A percentile compares a stretch with the other conserved stretches of the same genome.
Evolutionary conservation across 140 eudicot species (phyloP).

Genomic region (Anethum foeniculum): DNA sequence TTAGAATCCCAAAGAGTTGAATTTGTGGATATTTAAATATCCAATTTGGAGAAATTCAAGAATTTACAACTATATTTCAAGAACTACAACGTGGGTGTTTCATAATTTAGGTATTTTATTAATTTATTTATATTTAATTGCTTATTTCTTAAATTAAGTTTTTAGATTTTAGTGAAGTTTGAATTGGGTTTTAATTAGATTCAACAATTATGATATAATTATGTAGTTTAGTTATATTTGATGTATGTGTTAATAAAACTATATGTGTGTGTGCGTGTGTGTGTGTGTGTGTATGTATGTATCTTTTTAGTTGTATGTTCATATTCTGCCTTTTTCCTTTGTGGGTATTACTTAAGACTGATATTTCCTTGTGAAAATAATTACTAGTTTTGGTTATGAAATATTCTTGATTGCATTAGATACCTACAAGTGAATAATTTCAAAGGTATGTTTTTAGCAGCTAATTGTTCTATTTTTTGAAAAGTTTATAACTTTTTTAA

Average conservation of each 20-base stretch:
- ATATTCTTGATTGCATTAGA: neutral
- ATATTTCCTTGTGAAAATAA: neutral
- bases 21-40: neutral
- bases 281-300: too few species aligned
- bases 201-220: neutral
- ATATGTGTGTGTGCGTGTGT: neutral
- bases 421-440: neutral
- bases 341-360: neutral
- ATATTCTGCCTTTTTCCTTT: neutral
- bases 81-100: constrained; percentile 1
- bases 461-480: neutral
- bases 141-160: neutral
- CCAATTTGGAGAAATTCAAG: neutral
- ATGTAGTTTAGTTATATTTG: neutral
- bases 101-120: neutral
- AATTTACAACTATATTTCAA: neutral
- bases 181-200: neutral
- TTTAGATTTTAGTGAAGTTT: neutral
- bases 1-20: neutral
- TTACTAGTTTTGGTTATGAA: neutral
- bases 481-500: neutral
- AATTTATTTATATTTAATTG: neutral
- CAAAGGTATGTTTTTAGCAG: neutral
- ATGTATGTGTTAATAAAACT: neutral
- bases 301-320: neutral